Evolutionary conservation across 768 basidiomycete genomes (phyloP), one percentile per base, ranked within the genome.

Genomic region (Hypholoma fasciculare): DNA sequence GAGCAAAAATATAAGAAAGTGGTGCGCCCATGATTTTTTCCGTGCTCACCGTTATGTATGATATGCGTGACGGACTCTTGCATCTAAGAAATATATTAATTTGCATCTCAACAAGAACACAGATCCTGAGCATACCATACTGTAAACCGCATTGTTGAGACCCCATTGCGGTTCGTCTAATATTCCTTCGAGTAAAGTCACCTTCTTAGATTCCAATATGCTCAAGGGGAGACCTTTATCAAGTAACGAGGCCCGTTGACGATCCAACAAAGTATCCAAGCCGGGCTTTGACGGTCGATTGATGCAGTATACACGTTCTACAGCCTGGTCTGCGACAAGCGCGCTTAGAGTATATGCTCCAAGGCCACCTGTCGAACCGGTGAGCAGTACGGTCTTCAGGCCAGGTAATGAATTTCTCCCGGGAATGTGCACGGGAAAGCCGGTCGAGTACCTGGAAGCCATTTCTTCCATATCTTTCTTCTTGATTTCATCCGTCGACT

Each of bases 291-390:
- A 38, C n/a, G 52, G 52, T 27, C 52, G 40, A n/a, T 53, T 53
- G 16, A 53, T 34, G 42, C 52, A 53, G 19, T 53, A 53, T 1
- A 53, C 30, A 9, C 20, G 42, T 43, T 44, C 39, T 5, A 53
- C 42, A 17, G 11, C 20, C 7, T 44, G 23, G 19, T 43, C 52
- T 7, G 16, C 23, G n/a, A 53, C 52, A 53, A 53, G 52, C 1
- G 40, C 17, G 40, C 30, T 43, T 4, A 53, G 52, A n/a, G 43
- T 43, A 19, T 43, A 53, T 3, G 52, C 40, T 8, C 52, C 59
- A 4, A 60, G 39, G 11, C 49, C 50, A 3, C 59, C 59, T 1
- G 59, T 60, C 4, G 42, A 56, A n/a, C 59, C 59, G n/a, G 59
- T 60, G 12, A 60, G 49, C 5, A 60, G 34, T 0, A 60, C 59